Conservation (phyloP, 805 yeast species). For the Metschnikowia gelsemii region DNA sequence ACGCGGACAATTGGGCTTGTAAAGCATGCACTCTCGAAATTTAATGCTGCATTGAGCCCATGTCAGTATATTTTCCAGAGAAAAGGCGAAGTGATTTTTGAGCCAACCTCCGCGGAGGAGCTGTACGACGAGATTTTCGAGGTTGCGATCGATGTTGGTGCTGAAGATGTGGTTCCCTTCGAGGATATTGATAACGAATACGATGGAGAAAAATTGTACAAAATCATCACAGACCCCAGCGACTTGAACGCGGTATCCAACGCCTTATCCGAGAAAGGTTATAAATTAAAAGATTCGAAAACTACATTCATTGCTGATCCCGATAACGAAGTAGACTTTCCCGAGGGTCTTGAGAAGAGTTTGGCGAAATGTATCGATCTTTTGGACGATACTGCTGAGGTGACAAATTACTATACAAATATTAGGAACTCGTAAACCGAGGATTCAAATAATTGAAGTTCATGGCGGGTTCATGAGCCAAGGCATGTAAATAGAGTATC, state of each 20-base stretch:
- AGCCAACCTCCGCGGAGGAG: conserved; percentile 33
- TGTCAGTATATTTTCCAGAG: conserved; percentile 74
- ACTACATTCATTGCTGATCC: conserved; percentile 63
- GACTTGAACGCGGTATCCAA: conserved; percentile 63
- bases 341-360: conserved; percentile 50
- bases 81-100: conserved; percentile 68
- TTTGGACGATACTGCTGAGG: conserved; percentile 81
- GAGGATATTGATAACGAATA: conserved; percentile 44
- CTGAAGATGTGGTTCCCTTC: conserved; percentile 70
- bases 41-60: conserved; percentile 71
- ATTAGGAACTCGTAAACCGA: conserved; percentile 28
- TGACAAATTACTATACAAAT: conserved; percentile 76
- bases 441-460: no score
- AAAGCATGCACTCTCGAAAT: conserved; percentile 70
- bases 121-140: conserved; percentile 71
- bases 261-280: conserved; percentile 50
- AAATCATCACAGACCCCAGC: conserved; percentile 61
- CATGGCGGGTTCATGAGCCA: no score
- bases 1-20: conserved; percentile 76
- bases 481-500: not conserved
- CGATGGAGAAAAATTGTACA: conserved; percentile 31
- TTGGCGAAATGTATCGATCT: conserved; percentile 57
- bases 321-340: conserved; percentile 57
- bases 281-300: conserved; percentile 66
- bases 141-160: conserved; percentile 70